Percentiles rank a stretch among this genome's conserved stretches.
phyloP scores from a whole-genome alignment of 768 basidiomycete species.

The Lactifluus volemus region DNA sequence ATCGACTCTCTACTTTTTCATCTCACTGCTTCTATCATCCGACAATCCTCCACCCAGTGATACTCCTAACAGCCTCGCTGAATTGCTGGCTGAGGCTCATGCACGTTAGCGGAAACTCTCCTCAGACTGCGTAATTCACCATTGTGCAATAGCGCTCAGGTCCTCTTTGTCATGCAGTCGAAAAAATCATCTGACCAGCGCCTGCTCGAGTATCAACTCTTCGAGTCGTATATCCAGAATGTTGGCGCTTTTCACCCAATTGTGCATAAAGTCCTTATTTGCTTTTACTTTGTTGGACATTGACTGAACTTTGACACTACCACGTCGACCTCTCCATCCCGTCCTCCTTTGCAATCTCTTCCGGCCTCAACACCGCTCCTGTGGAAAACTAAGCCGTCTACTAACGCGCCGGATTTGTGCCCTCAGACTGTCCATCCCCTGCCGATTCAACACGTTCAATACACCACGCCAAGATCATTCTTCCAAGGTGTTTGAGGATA shows the following conservation, averaged over 20 bases:
- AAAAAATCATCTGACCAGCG: constrained; percentile 84
- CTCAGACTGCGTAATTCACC: background rate
- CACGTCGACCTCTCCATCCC: constrained; percentile 35
- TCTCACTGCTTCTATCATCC: constrained; percentile 41
- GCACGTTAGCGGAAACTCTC: background rate
- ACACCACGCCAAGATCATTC: no score
- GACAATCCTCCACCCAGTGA: constrained; percentile 67
- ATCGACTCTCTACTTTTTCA: constrained; percentile 58
- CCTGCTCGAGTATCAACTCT: constrained; percentile 77
- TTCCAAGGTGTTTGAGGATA: no score
- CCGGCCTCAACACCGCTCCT: constrained; percentile 26
- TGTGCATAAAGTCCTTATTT: constrained; percentile 33
- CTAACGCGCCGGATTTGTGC: constrained; percentile 84
- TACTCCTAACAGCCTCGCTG: constrained; percentile 58
- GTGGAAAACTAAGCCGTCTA: constrained; percentile 84
- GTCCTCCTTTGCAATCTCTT: constrained; percentile 30
- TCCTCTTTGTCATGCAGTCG: constrained; percentile 86
- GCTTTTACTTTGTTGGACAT: constrained; percentile 60
- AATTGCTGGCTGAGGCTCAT: constrained; percentile 76
- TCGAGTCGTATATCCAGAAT: constrained; percentile 50
- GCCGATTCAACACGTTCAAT: constrained; percentile 33
- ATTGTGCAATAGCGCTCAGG: constrained; percentile 34
- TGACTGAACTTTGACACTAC: constrained; percentile 54
- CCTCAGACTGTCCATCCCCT: constrained; percentile 51
- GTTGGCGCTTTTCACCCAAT: background rate